phyloP scores from a whole-genome alignment of 768 basidiomycete genomes.

The Crepidotus variabilis region DNA sequence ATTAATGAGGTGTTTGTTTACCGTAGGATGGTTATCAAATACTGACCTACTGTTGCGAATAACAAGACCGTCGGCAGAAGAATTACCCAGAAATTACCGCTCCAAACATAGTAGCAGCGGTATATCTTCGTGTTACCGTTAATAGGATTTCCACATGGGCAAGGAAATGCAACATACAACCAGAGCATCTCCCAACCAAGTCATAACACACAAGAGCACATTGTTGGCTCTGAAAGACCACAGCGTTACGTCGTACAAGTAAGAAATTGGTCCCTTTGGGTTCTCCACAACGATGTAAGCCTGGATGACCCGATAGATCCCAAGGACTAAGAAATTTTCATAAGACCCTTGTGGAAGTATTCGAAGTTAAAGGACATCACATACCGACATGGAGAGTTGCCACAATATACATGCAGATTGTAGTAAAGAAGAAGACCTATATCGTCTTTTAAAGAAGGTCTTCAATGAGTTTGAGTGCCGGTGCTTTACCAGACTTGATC shows the following conservation, averaged over 20 bases:
- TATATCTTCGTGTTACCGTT: slow-evolving; percentile 18
- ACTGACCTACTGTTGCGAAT: slow-evolving; percentile 16
- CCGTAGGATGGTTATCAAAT: neutral
- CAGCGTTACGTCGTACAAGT: slow-evolving; percentile 18
- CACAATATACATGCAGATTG: slow-evolving; percentile 22
- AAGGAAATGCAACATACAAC: slow-evolving; percentile 17
- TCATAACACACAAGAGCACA: slow-evolving; percentile 19
- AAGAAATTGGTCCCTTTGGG: slow-evolving; percentile 12
- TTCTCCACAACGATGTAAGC: slow-evolving; percentile 17
- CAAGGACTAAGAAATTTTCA: slow-evolving; percentile 7
- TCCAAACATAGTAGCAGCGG: slow-evolving; percentile 27
- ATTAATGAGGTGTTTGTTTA: neutral
- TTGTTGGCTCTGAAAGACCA: slow-evolving; percentile 23
- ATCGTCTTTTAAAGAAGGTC: neutral
- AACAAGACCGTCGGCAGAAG: slow-evolving; percentile 19
- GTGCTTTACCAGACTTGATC: neutral
- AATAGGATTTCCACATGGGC: neutral
- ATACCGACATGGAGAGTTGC: slow-evolving; percentile 22
- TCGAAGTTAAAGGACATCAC: neutral
- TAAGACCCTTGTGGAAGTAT: too few relatives aligned
- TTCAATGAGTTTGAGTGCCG: neutral
- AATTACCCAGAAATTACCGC: slow-evolving; percentile 17
- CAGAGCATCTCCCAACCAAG: slow-evolving; percentile 25
- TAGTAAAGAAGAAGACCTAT: slow-evolving; percentile 21
- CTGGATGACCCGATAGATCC: slow-evolving; percentile 20